phyloP scores from a whole-genome alignment of 2,329 filamentous ascomycete species.

The Clarireedia paspali region DNA sequence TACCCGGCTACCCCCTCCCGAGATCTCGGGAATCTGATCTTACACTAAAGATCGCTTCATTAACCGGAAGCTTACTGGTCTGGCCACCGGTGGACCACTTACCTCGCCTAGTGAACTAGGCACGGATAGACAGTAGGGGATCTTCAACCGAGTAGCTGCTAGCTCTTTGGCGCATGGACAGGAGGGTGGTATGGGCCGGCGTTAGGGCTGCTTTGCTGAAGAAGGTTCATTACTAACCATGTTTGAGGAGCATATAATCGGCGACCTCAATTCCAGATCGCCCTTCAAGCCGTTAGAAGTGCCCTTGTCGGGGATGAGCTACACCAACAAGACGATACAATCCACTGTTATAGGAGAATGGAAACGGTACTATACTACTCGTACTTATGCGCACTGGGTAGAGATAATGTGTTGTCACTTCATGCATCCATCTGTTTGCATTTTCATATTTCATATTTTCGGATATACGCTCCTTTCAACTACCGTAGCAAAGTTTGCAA shows the following conservation, averaged over 20 bases:
- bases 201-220: background rate
- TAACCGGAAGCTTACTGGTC: background rate
- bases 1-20: constrained; percentile 6
- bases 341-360: too few species aligned
- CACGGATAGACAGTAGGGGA: background rate
- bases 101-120: background rate
- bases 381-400: background rate
- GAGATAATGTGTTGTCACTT: background rate
- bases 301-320: too few species aligned
- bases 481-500: constrained; percentile 1
- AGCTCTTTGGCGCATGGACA: too few species aligned
- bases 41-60: background rate
- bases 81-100: background rate
- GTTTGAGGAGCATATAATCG: constrained; percentile 3
- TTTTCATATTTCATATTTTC: background rate
- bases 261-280: constrained; percentile 1
- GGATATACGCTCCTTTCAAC: background rate
- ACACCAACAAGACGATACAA: too few species aligned
- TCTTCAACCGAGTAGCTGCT: too few species aligned
- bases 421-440: background rate
- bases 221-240: background rate
- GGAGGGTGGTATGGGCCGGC: too few species aligned
- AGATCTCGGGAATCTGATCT: constrained; percentile 9
- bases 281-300: background rate
- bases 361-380: too few species aligned